A percentile compares a stretch with the other conserved stretches of the same genome.
Conservation (phyloP, 768 basidiomycete genomes). For the Dacryopinax primogenitus region DNA sequence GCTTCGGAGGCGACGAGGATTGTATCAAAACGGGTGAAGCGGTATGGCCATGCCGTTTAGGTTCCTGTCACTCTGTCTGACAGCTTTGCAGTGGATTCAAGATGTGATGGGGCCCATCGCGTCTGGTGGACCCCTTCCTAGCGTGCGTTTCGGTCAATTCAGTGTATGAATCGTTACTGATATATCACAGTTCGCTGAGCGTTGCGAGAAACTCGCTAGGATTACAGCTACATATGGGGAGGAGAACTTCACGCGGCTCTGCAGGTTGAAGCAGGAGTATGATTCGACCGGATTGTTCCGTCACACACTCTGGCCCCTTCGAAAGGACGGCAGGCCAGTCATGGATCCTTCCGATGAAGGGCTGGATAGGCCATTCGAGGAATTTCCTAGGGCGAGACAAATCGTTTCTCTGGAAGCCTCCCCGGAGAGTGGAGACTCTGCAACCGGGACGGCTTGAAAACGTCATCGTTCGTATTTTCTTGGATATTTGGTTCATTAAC, state of each 20-base stretch:
- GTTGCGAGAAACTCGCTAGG: constrained; percentile 15
- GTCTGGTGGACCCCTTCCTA: constrained; percentile 70
- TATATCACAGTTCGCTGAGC: constrained; percentile 23
- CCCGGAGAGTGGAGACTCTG: constrained; percentile 34
- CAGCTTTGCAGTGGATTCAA: constrained; percentile 53
- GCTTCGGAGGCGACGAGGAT: constrained; percentile 42
- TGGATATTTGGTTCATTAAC: neutral
- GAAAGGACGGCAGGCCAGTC: constrained; percentile 37
- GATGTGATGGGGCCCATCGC: constrained; percentile 57
- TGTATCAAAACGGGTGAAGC: constrained; percentile 75
- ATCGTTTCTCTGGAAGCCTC: constrained; percentile 36
- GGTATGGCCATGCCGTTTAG: constrained; percentile 30
- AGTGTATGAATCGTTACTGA: neutral
- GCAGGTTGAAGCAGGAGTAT: constrained; percentile 56
- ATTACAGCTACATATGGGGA: constrained; percentile 43
- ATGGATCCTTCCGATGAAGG: constrained; percentile 32
- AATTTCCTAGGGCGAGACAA: constrained; percentile 41
- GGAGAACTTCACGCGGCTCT: constrained; percentile 57
- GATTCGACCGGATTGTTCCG: constrained; percentile 67
- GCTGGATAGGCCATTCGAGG: neutral
- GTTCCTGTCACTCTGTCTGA: constrained; percentile 15
- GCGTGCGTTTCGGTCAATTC: constrained; percentile 47
- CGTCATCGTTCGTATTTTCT: neutral
- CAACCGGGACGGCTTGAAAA: neutral
- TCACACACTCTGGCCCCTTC: constrained; percentile 70